Evolutionary conservation across 148 eudicot genomes (phyloP), one percentile per base, ranked within the genome.

Genomic region (Nepenthes gracilis): DNA sequence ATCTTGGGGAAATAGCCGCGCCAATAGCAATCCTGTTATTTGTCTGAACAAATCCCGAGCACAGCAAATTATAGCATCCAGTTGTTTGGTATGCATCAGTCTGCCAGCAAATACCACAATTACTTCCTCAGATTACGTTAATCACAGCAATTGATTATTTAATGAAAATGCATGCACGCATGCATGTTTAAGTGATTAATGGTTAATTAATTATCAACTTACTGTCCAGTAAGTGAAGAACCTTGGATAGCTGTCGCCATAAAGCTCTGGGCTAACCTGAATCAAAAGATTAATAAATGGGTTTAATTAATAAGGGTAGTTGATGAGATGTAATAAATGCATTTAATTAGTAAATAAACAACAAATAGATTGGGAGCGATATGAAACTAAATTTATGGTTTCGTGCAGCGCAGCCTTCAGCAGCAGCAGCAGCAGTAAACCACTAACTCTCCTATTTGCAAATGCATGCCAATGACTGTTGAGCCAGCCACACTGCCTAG

Each of bases 161-260:
- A 23, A 23, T 23, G 0, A 23, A 23, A 23, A 23, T 23, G 23
- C 23, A 23, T 23, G 23, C 23, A 23, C 23, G 23, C 23, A 23
- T 23, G 23, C 23, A 23, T 23, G 23, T 23, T 23, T 23, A 23
- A 23, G 23, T 23, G 23, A 23, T 23, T 23, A 23, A 23, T 23
- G 23, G 23, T 23, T 23, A 23, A 23, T 23, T 23, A 23, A 23
- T 23, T 23, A 23, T 23, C 23, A 55, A 55, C 58, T 32, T 55
- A 55, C 58, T 8, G 96, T 93, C 98, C 98, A 93, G 67, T 93
- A 93, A 53, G 96, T 93, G 79, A 93, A 93, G 82, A 93, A 93
- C 72, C 98, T 79, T 10, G 96, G 98, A 60, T 84, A 76, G 68
- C 61, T 85, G 77, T 93, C 98, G 23, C 96, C 98, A 73, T 93